A percentile compares a stretch with the other conserved stretches of the same genome.
These are phyloP conservation scores for Diaporthe citrichinensis DNA, from an alignment of 2,329 filamentous ascomycete species.

Conservation along the genomic window DNA sequence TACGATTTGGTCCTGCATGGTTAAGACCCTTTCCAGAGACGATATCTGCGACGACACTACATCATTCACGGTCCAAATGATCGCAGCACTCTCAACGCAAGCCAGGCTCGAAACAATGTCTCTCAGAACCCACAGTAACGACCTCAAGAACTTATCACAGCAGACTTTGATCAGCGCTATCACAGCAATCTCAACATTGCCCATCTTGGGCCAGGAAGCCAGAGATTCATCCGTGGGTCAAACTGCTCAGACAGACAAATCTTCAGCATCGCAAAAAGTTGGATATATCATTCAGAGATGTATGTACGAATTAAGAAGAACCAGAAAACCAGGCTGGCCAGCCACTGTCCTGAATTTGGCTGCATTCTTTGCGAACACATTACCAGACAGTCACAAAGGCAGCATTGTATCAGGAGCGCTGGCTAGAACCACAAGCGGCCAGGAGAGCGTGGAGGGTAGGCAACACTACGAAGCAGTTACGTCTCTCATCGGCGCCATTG, in stretches of 20 bases:
- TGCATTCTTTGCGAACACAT: slow-evolving; percentile 34
- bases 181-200: slow-evolving; percentile 56
- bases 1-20: slow-evolving; percentile 56
- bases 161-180: slow-evolving; percentile 59
- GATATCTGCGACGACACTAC: slow-evolving; percentile 51
- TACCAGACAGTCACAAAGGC: background rate
- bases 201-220: slow-evolving; percentile 48
- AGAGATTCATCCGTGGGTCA: background rate
- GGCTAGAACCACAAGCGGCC: slow-evolving; percentile 5
- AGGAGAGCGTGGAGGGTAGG: slow-evolving; percentile 31
- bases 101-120: slow-evolving; percentile 1
- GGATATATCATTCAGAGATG: slow-evolving; percentile 48
- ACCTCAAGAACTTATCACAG: slow-evolving; percentile 46
- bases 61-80: slow-evolving; percentile 52
- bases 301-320: slow-evolving; percentile 36
- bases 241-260: slow-evolving; percentile 29
- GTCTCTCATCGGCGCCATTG: slow-evolving; percentile 60
- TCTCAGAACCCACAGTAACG: slow-evolving; percentile 30
- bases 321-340: slow-evolving; percentile 37
- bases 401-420: slow-evolving; percentile 16
- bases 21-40: slow-evolving; percentile 53
- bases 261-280: slow-evolving; percentile 41
- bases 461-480: slow-evolving; percentile 53
- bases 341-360: slow-evolving; percentile 35
- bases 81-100: slow-evolving; percentile 51